Base-by-base conservation (phyloP, 495 filamentous ascomycete genomes). In the Platismatia glauca region DNA sequence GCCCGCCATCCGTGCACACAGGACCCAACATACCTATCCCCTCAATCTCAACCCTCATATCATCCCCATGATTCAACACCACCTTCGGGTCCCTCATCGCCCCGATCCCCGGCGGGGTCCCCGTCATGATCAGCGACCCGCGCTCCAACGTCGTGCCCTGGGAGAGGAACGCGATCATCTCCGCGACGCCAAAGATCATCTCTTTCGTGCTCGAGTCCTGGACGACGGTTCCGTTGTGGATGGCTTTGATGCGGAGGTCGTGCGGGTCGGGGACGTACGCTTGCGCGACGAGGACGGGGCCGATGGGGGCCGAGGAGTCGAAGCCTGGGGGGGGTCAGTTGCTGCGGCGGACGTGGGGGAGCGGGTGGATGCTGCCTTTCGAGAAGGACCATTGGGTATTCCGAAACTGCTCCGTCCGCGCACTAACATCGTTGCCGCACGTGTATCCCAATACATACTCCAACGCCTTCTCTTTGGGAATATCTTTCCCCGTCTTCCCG, bases 91-190 rank as follows among this genome's bases (percentile, higher is more conserved):
- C 82, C 77, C 81, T 84, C 38, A 79, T 79, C 15, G 78, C 74
- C 33, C 78, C 78, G 27, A 80, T 76, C 13, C 78, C 78, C 13
- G 77, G 50, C 50, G 50, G 50, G 0, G 89, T 94, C 73, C 89
- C 89, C 37, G 89, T 92, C 66, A 90, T 91, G 61, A 94, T 90
- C 52, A 92, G 41, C 72, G 91, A 88, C 4, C 89, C 89, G 6
- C 87, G 88, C 57, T 88, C 67, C 37, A 92, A 70, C 13, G 89
- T 91, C 18, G 86, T 88, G 24, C 89, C 88, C 68, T 83, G 86
- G 57, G 84, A 88, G 41, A 94, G 70, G 66, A 91, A 89, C 0
- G 85, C 74, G 65, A 93, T 85, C 3, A 83, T 89, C 71, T 88
- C 76, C 34, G 80, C 83, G 29, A 93, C 84, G 58, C 80, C 76